Conservation (phyloP, 352 stramenopile species). For the Pythium sukuiense region DNA sequence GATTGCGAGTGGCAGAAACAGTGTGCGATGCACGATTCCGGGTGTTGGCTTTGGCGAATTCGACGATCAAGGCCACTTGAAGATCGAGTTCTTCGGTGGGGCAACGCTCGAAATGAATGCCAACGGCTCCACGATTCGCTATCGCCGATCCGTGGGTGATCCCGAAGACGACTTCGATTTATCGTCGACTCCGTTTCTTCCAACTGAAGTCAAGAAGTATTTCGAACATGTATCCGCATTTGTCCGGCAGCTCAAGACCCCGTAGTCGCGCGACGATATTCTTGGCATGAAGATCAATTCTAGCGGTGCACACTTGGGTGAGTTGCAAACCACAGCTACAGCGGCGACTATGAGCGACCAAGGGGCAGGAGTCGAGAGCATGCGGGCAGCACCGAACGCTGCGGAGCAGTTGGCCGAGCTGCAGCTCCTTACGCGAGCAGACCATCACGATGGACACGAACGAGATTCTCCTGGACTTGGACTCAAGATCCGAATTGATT, state of each 20-base stretch:
- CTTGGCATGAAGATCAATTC: neutral
- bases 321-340: neutral
- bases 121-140: conserved; percentile 40
- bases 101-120: conserved; percentile 42
- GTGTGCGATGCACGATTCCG: conserved; percentile 28
- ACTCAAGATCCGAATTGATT: conserved; percentile 12
- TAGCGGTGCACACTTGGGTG: neutral
- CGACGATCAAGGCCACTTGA: conserved; percentile 36
- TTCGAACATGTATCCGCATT: conserved; percentile 27
- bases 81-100: conserved; percentile 49
- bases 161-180: conserved; percentile 26
- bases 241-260: conserved; percentile 23
- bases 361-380: neutral
- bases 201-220: conserved; percentile 25
- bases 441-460: conserved; percentile 21
- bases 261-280: conserved; percentile 5
- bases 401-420: conserved; percentile 48
- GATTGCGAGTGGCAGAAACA: neutral
- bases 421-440: conserved; percentile 39
- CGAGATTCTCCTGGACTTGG: neutral
- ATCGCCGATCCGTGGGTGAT: conserved; percentile 12
- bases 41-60: conserved; percentile 49
- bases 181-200: conserved; percentile 15
- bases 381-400: neutral
- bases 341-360: neutral